phyloP scores from a whole-genome alignment of 2,329 filamentous ascomycete genomes.

The Pseudogymnoascus sp. region DNA sequence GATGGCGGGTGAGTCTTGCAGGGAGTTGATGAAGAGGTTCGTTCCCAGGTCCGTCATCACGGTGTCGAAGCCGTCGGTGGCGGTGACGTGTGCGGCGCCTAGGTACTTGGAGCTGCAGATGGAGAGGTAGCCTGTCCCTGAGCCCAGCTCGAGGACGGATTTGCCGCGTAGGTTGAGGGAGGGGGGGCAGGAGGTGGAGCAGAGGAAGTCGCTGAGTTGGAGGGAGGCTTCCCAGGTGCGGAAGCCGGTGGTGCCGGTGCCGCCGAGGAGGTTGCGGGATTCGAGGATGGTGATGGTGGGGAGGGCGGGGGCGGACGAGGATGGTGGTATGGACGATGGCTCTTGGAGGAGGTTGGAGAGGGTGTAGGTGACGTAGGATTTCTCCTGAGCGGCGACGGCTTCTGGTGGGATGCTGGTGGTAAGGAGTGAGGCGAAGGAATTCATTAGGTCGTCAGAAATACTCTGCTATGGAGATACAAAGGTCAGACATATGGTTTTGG shows the following conservation, averaged over 20 bases:
- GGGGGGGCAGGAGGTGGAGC: constrained; percentile 26
- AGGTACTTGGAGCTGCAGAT: constrained; percentile 67
- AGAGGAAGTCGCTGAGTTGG: constrained; percentile 64
- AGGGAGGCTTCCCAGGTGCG: constrained; percentile 77
- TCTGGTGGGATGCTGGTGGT: constrained; percentile 57
- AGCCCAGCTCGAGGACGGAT: constrained; percentile 63
- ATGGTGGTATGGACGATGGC: neutral
- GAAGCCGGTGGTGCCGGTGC: constrained; percentile 65
- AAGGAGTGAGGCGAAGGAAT: constrained; percentile 58
- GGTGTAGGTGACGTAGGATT: constrained; percentile 67
- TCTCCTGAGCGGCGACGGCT: constrained; percentile 58
- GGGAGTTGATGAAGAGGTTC: constrained; percentile 61
- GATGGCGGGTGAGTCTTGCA: constrained; percentile 47
- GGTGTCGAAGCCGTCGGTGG: constrained; percentile 68
- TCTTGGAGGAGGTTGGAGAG: constrained; percentile 19
- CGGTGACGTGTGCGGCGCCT: constrained; percentile 50
- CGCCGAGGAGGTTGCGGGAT: constrained; percentile 60
- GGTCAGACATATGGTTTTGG: constrained; percentile 20
- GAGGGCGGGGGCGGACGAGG: constrained; percentile 10
- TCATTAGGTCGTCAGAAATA: constrained; percentile 75
- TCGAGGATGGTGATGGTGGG: constrained; percentile 57
- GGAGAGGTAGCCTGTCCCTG: constrained; percentile 69
- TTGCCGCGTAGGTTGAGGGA: constrained; percentile 40
- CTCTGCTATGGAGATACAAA: constrained; percentile 48
- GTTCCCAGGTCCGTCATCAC: constrained; percentile 61